A percentile compares a stretch with the other conserved stretches of the same genome.
These are phyloP conservation scores for Eucalyptus erythrocorys DNA, from an alignment of 345 rosid species.

Conservation along the genomic window DNA sequence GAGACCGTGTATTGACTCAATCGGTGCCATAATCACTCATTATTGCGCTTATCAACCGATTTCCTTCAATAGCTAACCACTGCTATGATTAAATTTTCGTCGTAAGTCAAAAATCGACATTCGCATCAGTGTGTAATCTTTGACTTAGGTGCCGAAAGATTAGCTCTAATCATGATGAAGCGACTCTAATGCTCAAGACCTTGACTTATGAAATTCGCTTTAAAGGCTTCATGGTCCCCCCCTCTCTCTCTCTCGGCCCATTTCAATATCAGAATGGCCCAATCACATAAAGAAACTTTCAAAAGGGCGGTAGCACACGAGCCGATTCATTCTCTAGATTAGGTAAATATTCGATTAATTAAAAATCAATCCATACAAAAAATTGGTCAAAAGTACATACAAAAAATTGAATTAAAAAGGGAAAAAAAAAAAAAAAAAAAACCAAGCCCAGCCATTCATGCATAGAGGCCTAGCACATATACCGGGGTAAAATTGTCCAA, in stretches of 20 bases:
- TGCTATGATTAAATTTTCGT: not conserved
- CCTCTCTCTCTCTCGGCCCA: not conserved
- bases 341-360: too few relatives aligned
- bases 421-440: too few relatives aligned
- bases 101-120: not conserved
- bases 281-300: not conserved
- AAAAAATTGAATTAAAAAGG: too few relatives aligned
- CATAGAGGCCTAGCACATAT: too few relatives aligned
- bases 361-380: not conserved
- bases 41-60: not conserved
- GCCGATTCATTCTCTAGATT: not conserved
- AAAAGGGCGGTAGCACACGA: not conserved
- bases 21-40: not conserved
- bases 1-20: not conserved
- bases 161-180: not conserved
- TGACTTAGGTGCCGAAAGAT: not conserved
- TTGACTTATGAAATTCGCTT: not conserved
- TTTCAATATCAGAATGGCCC: not conserved
- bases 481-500: too few relatives aligned
- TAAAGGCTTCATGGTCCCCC: not conserved
- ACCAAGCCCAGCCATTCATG: not conserved
- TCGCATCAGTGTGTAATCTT: not conserved
- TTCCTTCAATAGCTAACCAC: not conserved
- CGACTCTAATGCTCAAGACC: not conserved
- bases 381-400: too few relatives aligned